phyloP scores from a whole-genome alignment of 2,329 filamentous ascomycete genomes.

The Neurospora sp. region DNA sequence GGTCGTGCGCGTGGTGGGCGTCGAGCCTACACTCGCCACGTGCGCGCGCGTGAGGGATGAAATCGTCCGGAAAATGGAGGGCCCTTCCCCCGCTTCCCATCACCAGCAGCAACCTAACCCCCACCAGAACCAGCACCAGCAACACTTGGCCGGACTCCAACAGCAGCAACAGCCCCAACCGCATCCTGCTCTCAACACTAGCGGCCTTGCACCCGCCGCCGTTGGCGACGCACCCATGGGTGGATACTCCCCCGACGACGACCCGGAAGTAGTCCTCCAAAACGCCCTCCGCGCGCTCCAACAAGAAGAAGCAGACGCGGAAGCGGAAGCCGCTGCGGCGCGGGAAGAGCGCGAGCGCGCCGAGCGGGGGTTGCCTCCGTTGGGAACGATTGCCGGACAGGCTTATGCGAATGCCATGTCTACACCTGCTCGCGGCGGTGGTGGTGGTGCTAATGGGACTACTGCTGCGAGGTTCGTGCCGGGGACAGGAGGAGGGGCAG shows the following conservation, averaged over 20 bases:
- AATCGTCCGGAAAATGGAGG: conserved; percentile 34
- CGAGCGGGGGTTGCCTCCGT: conserved; percentile 29
- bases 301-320: conserved; percentile 48
- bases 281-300: conserved; percentile 50
- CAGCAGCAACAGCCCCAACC: conserved; percentile 7
- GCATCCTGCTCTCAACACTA: conserved; percentile 1
- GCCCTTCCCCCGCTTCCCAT: not conserved
- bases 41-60: conserved; percentile 51
- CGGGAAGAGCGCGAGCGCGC: conserved; percentile 42
- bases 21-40: conserved; percentile 42
- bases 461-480: not conserved
- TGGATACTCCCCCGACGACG: conserved; percentile 35
- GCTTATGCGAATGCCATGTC: conserved; percentile 18
- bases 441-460: not conserved
- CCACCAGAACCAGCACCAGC: conserved; percentile 11
- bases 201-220: not conserved
- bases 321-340: conserved; percentile 45
- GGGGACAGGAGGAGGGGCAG: too few relatives aligned
- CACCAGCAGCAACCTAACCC: conserved; percentile 12
- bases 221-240: conserved; percentile 10
- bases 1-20: conserved; percentile 43
- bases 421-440: conserved; percentile 14
- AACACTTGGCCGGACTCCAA: not conserved
- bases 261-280: conserved; percentile 48
- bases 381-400: conserved; percentile 15